Conservation (phyloP, 345 rosid genomes). For the Clarkia xantiana region DNA sequence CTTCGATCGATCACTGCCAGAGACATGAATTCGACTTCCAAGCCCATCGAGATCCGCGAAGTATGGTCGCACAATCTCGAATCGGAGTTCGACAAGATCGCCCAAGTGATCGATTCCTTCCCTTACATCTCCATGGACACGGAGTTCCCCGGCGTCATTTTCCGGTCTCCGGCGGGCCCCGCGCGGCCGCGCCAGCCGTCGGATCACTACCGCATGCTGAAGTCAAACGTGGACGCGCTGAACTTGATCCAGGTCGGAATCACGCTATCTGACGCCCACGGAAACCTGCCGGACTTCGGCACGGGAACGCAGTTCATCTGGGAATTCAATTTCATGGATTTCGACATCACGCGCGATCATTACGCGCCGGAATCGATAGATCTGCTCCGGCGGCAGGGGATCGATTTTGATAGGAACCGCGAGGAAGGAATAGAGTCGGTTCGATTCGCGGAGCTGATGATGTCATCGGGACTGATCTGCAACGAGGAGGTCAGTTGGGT, state of each 20-base stretch:
- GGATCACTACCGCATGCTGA: constrained; percentile 53
- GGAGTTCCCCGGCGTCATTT: constrained; percentile 69
- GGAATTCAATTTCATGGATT: constrained; percentile 73
- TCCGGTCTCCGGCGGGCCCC: constrained; percentile 17
- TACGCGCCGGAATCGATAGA: constrained; percentile 77
- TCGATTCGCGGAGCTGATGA: constrained; percentile 58
- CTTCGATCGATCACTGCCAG: too few species aligned
- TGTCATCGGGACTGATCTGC: constrained; percentile 72
- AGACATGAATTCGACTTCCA: neutral
- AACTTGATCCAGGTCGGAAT: constrained; percentile 77
- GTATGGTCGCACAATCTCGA: constrained; percentile 72
- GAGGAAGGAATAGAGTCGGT: constrained; percentile 41
- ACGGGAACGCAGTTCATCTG: constrained; percentile 30
- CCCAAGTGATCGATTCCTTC: constrained; percentile 35
- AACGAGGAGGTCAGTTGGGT: constrained; percentile 74
- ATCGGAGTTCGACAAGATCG: constrained; percentile 45
- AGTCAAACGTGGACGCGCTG: constrained; percentile 72
- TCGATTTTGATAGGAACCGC: constrained; percentile 50
- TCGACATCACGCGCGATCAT: constrained; percentile 42
- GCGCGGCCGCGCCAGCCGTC: constrained; percentile 22
- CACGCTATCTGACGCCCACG: constrained; percentile 41
- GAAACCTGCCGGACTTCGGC: constrained; percentile 13
- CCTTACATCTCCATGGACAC: constrained; percentile 86
- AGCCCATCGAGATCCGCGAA: constrained; percentile 34
- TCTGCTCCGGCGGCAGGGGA: constrained; percentile 57